A percentile compares a stretch with the other conserved stretches of the same genome.
These are phyloP conservation scores for Colletotrichum sp. DNA, from an alignment of 2,329 filamentous ascomycete species.

Conservation along the genomic window DNA sequence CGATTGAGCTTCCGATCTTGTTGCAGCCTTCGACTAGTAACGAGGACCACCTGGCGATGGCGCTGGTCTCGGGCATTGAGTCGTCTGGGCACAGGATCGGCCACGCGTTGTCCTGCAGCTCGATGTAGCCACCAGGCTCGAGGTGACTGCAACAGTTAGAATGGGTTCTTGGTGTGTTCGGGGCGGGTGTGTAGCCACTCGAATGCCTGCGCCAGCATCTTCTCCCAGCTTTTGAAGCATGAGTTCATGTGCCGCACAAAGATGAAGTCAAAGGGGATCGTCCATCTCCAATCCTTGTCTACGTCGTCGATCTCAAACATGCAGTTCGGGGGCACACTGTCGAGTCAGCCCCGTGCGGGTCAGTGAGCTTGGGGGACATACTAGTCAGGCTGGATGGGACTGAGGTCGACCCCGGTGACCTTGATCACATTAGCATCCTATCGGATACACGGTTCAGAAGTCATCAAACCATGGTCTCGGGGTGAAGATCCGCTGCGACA, in stretches of 20 bases:
- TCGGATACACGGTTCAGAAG: background rate
- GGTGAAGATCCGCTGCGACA: slow-evolving; percentile 30
- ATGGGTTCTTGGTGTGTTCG: background rate
- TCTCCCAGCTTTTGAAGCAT: slow-evolving; percentile 29
- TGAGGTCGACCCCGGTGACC: slow-evolving; percentile 34
- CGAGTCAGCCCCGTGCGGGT: slow-evolving; percentile 16
- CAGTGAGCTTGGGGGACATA: slow-evolving; percentile 14
- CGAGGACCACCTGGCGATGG: slow-evolving; percentile 32
- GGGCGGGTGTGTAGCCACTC: slow-evolving; percentile 1
- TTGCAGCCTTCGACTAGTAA: slow-evolving; percentile 35
- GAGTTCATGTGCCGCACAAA: slow-evolving; percentile 35
- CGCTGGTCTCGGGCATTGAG: slow-evolving; percentile 30
- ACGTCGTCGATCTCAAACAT: slow-evolving; percentile 45
- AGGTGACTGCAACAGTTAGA: slow-evolving; percentile 21
- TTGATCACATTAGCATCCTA: background rate
- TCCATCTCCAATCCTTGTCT: slow-evolving; percentile 36
- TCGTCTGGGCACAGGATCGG: slow-evolving; percentile 35
- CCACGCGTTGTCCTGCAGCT: slow-evolving; percentile 34
- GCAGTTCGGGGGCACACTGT: slow-evolving; percentile 47
- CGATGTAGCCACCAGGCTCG: slow-evolving; percentile 37
- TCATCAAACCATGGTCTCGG: slow-evolving; percentile 30
- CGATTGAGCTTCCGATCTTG: slow-evolving; percentile 8
- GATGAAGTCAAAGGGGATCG: slow-evolving; percentile 37
- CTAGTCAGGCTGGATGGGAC: slow-evolving; percentile 37
- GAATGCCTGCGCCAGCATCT: slow-evolving; percentile 26